Conservation (phyloP, 352 stramenopile species). For the Phytophthora melonis region DNA sequence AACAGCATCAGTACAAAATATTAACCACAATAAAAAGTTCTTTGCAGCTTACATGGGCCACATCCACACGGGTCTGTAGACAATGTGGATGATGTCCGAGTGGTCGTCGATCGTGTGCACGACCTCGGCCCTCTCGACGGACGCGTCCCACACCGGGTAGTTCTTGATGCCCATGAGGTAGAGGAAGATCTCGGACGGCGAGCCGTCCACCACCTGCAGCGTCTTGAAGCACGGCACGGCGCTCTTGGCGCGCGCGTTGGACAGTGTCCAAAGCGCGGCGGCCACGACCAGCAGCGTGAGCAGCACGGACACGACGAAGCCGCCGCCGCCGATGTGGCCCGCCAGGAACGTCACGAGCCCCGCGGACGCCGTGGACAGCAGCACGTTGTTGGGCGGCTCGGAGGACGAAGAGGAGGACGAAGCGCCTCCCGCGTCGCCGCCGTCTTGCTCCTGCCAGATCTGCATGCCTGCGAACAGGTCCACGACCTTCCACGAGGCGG, state of each 20-base stretch:
- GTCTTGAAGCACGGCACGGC: constrained; percentile 77
- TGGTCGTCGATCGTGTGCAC: constrained; percentile 85
- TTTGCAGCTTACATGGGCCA: constrained; percentile 65
- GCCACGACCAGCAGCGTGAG: constrained; percentile 57
- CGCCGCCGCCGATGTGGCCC: constrained; percentile 70
- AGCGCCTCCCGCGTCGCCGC: background rate
- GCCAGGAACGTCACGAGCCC: constrained; percentile 72
- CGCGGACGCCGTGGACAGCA: constrained; percentile 64
- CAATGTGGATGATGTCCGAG: constrained; percentile 81
- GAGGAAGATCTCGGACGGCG: constrained; percentile 75
- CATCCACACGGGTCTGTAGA: constrained; percentile 82
- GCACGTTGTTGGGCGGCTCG: constrained; percentile 69
- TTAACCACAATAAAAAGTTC: too few species aligned
- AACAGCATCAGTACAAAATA: too few species aligned
- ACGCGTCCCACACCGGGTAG: constrained; percentile 74
- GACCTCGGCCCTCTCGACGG: constrained; percentile 65
- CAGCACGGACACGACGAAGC: constrained; percentile 55
- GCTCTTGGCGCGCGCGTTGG: constrained; percentile 44
- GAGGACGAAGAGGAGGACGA: constrained; percentile 6
- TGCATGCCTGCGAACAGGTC: constrained; percentile 76
- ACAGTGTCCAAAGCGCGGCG: constrained; percentile 66
- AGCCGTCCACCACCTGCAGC: constrained; percentile 67
- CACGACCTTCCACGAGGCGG: constrained; percentile 68
- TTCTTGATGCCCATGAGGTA: constrained; percentile 83
- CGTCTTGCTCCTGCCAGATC: constrained; percentile 67